phyloP scores from a whole-genome alignment of 495 filamentous ascomycete species.

The Saxophila tyrrhenica region DNA sequence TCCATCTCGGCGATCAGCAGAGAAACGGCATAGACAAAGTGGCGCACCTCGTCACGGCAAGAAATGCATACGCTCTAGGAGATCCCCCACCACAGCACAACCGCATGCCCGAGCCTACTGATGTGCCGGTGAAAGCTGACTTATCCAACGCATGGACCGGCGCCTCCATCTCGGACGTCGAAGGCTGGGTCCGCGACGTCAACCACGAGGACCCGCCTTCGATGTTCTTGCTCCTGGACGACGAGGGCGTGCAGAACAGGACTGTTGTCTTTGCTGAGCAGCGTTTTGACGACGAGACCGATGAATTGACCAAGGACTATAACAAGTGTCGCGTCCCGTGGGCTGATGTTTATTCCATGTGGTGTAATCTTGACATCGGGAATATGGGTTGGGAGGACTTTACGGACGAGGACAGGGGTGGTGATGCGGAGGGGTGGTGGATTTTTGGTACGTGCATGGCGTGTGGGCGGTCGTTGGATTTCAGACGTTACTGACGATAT shows the following conservation, averaged over 20 bases:
- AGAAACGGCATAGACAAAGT: background rate
- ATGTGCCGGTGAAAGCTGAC: background rate
- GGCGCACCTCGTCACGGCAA: background rate
- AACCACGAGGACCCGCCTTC: background rate
- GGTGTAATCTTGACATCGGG: background rate
- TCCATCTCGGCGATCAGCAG: background rate
- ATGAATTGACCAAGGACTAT: background rate
- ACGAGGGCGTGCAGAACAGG: background rate
- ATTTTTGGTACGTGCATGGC: no score
- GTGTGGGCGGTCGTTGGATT: no score
- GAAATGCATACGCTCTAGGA: background rate
- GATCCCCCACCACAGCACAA: no score
- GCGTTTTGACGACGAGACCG: background rate
- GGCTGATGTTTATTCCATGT: background rate
- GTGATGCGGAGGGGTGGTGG: background rate
- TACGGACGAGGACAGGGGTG: background rate
- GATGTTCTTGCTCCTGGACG: background rate
- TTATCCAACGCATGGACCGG: background rate
- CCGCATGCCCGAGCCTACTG: background rate
- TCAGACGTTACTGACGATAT: no score
- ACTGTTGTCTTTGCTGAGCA: background rate
- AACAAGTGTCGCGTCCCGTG: background rate
- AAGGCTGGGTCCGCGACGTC: background rate
- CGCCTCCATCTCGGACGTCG: background rate
- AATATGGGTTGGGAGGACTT: constrained; percentile 4